Conservation (phyloP, 345 rosid species). For the Cardiospermum halicacabum region DNA sequence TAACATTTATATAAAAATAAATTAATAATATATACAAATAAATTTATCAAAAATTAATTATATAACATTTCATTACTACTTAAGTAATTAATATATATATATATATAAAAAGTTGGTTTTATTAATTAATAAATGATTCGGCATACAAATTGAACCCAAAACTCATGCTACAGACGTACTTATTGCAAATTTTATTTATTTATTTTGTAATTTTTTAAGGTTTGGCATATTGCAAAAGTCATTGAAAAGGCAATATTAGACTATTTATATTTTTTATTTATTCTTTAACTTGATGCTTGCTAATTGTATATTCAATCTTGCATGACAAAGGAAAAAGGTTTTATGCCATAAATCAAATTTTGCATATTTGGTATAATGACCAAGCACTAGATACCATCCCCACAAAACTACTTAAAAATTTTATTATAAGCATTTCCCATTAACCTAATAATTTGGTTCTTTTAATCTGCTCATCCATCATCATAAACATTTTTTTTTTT, state of each 20-base stretch:
- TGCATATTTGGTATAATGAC: not conserved
- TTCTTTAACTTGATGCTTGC: not conserved
- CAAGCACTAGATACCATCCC: not conserved
- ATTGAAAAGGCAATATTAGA: not conserved
- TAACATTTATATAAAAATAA: no score
- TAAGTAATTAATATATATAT: no score
- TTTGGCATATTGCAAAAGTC: slow-evolving; percentile 6
- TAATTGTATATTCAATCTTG: not conserved
- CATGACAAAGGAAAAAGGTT: not conserved
- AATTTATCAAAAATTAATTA: no score
- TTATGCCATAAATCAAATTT: not conserved
- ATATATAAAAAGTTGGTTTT: not conserved
- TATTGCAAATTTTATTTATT: no score
- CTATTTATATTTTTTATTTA: not conserved
- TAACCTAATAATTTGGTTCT: not conserved
- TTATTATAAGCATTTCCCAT: not conserved
- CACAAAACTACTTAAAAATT: not conserved
- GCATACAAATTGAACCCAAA: not conserved
- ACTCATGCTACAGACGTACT: not conserved
- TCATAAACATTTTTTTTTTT: no score
- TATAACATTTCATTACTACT: no score
- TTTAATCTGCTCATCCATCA: no score
- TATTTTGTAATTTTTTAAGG: slow-evolving; percentile 8
- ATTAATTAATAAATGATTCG: not conserved
- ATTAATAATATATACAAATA: no score